These are phyloP conservation scores for Metarhizium rileyi DNA, from an alignment of 2,329 filamentous ascomycete genomes.

Conservation along the genomic window DNA sequence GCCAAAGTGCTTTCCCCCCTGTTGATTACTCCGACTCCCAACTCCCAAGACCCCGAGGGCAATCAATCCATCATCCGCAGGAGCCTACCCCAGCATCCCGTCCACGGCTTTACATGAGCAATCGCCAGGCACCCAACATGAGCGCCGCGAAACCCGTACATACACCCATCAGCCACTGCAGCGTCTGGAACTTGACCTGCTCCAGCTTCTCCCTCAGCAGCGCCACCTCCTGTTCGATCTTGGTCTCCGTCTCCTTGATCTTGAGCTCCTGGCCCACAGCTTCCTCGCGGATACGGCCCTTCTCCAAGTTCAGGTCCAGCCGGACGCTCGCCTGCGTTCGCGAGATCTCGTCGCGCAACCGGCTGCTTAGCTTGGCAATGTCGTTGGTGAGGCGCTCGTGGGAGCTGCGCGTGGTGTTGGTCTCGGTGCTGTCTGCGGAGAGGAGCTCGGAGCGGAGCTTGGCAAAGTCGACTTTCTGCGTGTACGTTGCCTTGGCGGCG, in stretches of 20 bases:
- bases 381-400: conserved; percentile 93
- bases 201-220: conserved; percentile 85
- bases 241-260: conserved; percentile 96
- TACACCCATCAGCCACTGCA: conserved; percentile 96
- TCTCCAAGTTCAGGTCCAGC: conserved; percentile 90
- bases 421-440: conserved; percentile 84
- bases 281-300: conserved; percentile 92
- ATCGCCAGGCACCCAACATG: conserved; percentile 58
- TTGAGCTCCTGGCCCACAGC: conserved; percentile 94
- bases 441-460: conserved; percentile 92
- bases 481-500: conserved; percentile 68
- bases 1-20: too few species aligned
- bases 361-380: conserved; percentile 82
- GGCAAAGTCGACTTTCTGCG: conserved; percentile 93
- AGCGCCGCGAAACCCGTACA: conserved; percentile 58
- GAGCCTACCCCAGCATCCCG: background rate
- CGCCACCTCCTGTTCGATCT: conserved; percentile 96
- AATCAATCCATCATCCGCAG: background rate
- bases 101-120: conserved; percentile 58
- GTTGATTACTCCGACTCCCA: background rate
- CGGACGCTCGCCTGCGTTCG: conserved; percentile 88
- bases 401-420: conserved; percentile 74
- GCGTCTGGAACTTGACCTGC: conserved; percentile 92
- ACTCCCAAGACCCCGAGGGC: too few species aligned
- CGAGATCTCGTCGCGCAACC: conserved; percentile 86